phyloP scores from a whole-genome alignment of 495 filamentous ascomycete genomes.

The Paragyromitra xinjiangensis region DNA sequence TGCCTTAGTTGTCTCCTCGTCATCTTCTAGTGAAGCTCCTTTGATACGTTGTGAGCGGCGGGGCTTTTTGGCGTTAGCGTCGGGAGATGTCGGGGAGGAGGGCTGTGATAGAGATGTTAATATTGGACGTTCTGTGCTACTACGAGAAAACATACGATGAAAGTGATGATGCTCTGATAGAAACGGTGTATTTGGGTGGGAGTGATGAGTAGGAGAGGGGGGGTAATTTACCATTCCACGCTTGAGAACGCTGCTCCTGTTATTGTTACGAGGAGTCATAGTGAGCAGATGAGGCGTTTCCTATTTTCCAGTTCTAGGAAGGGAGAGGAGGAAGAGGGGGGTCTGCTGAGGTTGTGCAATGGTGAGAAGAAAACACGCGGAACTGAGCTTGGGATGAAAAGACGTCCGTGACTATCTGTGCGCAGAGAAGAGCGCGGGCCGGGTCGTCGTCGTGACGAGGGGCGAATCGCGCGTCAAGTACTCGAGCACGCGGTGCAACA shows the following conservation, averaged over 20 bases:
- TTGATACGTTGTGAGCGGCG: slow-evolving; percentile 70
- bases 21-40: slow-evolving; percentile 58
- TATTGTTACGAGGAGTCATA: slow-evolving; percentile 43
- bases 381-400: slow-evolving; percentile 4
- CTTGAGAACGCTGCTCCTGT: slow-evolving; percentile 35
- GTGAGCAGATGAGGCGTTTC: not conserved
- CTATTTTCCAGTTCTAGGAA: not conserved
- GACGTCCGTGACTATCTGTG: slow-evolving; percentile 31
- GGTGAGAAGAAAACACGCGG: slow-evolving; percentile 3
- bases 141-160: slow-evolving; percentile 14
- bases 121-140: slow-evolving; percentile 13
- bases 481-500: slow-evolving; percentile 42
- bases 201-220: not conserved
- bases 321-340: not conserved
- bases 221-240: slow-evolving; percentile 38
- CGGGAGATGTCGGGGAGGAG: slow-evolving; percentile 57
- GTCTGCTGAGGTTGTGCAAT: not conserved
- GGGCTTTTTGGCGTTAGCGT: slow-evolving; percentile 68
- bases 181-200: not conserved
- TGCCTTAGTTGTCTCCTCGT: slow-evolving; percentile 68
- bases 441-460: slow-evolving; percentile 21
- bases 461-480: slow-evolving; percentile 28
- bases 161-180: slow-evolving; percentile 10
- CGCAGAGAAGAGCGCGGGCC: not conserved
- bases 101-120: slow-evolving; percentile 47